phyloP scores from a whole-genome alignment of 768 basidiomycete species.

The Wakefieldia striispora region DNA sequence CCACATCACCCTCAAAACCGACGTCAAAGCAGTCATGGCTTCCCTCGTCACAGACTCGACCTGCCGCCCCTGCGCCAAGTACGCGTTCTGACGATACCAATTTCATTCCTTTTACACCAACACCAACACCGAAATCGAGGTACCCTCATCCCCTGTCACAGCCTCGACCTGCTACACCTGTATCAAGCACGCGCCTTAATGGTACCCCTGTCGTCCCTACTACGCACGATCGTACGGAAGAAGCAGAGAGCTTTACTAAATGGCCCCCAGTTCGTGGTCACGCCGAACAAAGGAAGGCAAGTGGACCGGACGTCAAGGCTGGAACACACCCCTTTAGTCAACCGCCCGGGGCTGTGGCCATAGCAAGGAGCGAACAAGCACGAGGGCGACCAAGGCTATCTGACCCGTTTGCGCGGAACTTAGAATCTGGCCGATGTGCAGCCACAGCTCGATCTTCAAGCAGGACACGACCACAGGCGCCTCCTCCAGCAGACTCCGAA shows the following conservation, averaged over 20 bases:
- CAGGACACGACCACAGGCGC: background rate
- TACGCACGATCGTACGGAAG: slow-evolving; percentile 7
- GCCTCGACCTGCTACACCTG: background rate
- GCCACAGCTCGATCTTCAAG: background rate
- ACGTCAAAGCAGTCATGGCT: background rate
- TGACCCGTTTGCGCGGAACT: too few relatives aligned
- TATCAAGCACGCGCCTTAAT: background rate
- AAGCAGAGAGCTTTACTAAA: background rate
- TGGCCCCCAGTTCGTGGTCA: slow-evolving; percentile 19
- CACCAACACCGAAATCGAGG: too few relatives aligned
- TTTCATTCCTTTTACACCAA: too few relatives aligned
- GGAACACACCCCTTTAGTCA: slow-evolving; percentile 17
- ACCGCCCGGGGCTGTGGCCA: background rate
- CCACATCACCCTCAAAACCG: background rate
- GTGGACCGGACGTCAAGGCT: background rate
- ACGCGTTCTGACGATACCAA: background rate
- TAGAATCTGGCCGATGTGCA: background rate
- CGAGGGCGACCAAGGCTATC: background rate
- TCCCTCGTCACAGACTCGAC: too few relatives aligned
- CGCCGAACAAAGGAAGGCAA: background rate
- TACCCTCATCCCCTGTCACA: background rate
- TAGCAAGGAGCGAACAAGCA: background rate
- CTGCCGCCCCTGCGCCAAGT: background rate
- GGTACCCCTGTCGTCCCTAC: background rate
- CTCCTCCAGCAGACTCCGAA: background rate